phyloP scores from a whole-genome alignment of 2,329 filamentous ascomycete genomes.

The Nannizziopsis arthrosporioides region DNA sequence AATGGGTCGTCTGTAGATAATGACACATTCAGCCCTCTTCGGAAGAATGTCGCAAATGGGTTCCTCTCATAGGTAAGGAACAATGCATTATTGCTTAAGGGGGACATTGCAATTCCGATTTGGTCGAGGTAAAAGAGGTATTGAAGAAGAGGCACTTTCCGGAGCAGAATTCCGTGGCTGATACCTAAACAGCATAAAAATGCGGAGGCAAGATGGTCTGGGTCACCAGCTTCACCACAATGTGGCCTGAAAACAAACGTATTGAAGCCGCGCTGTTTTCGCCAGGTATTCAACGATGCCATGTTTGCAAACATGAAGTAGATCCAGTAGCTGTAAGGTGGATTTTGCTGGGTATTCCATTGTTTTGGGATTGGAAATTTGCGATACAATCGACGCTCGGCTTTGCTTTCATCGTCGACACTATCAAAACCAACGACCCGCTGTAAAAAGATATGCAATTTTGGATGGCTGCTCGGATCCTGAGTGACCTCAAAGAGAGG shows the following conservation, averaged over 20 bases:
- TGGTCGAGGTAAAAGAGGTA: slow-evolving; percentile 98
- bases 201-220: slow-evolving; percentile 86
- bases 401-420: slow-evolving; percentile 96
- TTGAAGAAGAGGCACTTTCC: slow-evolving; percentile 88
- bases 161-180: slow-evolving; percentile 80
- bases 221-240: slow-evolving; percentile 93
- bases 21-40: slow-evolving; percentile 86
- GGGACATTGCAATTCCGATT: slow-evolving; percentile 99
- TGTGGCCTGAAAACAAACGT: slow-evolving; percentile 88
- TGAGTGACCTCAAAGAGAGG: slow-evolving; percentile 90
- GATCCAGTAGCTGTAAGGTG: slow-evolving; percentile 98
- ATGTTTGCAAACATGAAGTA: slow-evolving; percentile 96
- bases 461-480: slow-evolving; percentile 74
- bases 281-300: slow-evolving; percentile 80
- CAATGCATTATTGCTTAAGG: slow-evolving; percentile 90
- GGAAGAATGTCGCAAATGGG: slow-evolving; percentile 91
- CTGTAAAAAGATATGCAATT: slow-evolving; percentile 88
- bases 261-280: slow-evolving; percentile 85
- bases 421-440: slow-evolving; percentile 94
- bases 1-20: slow-evolving; percentile 92
- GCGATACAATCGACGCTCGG: slow-evolving; percentile 82
- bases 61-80: slow-evolving; percentile 96
- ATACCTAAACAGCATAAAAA: slow-evolving; percentile 92
- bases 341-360: slow-evolving; percentile 89
- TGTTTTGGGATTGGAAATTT: slow-evolving; percentile 85